Evolutionary conservation across 2,329 filamentous ascomycete genomes (phyloP).

Genomic region (Aspergillus brasiliensis): DNA sequence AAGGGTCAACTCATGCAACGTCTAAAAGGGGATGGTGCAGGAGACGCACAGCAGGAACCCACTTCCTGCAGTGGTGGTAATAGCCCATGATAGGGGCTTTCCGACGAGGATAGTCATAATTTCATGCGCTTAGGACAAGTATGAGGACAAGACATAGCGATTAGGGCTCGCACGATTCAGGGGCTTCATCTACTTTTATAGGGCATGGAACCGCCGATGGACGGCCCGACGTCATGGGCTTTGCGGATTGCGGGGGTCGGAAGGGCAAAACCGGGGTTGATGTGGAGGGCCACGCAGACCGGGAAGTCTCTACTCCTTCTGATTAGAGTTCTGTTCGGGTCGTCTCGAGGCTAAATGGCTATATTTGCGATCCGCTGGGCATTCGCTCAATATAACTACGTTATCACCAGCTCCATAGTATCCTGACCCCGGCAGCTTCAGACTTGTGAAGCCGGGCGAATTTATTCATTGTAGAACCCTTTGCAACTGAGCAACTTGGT

Average conservation of each 20-base stretch:
- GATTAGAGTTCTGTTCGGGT: not conserved
- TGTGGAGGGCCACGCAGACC: not conserved
- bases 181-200: conserved; percentile 8
- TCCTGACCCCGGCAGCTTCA: not conserved
- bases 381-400: not conserved
- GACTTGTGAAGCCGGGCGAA: not conserved
- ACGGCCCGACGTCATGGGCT: not conserved
- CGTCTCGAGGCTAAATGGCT: not conserved
- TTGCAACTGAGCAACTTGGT: not conserved
- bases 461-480: not conserved
- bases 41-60: conserved; percentile 44
- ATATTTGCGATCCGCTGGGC: not conserved
- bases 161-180: not conserved
- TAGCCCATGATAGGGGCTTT: conserved; percentile 43
- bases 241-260: not conserved
- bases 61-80: conserved; percentile 46
- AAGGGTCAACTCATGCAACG: conserved; percentile 3
- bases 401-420: not conserved
- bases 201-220: not conserved
- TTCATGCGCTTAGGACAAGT: not conserved
- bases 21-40: conserved; percentile 13
- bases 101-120: conserved; percentile 32
- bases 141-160: not conserved
- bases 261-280: conserved; percentile 7
- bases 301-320: not conserved